A percentile compares a stretch with the other conserved stretches of the same genome.
Conservation (phyloP, 352 stramenopile genomes). For the Phytopythium montanum region DNA sequence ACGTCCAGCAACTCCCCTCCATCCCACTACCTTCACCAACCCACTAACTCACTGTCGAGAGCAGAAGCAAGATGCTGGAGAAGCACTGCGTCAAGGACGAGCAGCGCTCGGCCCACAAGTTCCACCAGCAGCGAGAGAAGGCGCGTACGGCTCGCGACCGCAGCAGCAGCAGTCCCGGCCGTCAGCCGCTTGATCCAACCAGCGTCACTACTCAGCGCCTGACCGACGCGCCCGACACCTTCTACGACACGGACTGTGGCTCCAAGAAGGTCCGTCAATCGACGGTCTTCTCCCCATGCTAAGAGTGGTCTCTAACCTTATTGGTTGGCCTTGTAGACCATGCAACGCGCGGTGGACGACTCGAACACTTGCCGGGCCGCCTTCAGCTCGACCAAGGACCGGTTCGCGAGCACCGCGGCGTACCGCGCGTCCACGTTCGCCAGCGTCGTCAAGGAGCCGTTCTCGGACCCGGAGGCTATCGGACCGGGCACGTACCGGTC, state of each 20-base stretch:
- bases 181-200: conserved; percentile 50
- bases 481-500: conserved; percentile 57
- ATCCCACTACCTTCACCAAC: background rate
- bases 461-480: conserved; percentile 50
- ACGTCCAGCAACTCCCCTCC: conserved; percentile 4
- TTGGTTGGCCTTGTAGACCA: conserved; percentile 28
- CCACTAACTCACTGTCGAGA: background rate
- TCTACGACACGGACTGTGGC: conserved; percentile 65
- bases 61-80: conserved; percentile 66
- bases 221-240: conserved; percentile 44
- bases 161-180: conserved; percentile 13
- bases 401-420: conserved; percentile 58
- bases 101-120: conserved; percentile 49
- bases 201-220: conserved; percentile 33
- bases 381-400: conserved; percentile 64
- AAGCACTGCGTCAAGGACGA: conserved; percentile 65
- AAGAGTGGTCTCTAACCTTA: background rate
- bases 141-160: conserved; percentile 28
- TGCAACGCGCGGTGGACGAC: conserved; percentile 41
- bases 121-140: conserved; percentile 36
- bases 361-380: conserved; percentile 44
- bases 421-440: conserved; percentile 68
- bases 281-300: too few relatives aligned
- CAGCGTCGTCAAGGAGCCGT: conserved; percentile 71
- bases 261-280: conserved; percentile 34